These are phyloP conservation scores for Penicillium fuscoglaucum DNA, from an alignment of 2,329 filamentous ascomycete genomes.

Conservation along the genomic window DNA sequence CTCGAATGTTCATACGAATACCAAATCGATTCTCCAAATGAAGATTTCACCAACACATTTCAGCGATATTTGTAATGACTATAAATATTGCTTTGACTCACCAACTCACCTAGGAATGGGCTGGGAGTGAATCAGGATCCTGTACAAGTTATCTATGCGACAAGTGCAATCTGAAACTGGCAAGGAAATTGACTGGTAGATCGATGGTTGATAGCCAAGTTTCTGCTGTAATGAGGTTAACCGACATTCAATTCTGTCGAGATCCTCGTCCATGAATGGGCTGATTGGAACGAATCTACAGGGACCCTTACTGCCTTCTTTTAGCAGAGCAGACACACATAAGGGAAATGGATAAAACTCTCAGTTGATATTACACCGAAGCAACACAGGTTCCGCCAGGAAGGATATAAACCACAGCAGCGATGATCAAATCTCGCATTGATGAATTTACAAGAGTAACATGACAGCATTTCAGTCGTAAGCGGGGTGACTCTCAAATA, in stretches of 20 bases:
- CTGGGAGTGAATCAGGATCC: not conserved
- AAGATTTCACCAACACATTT: not conserved
- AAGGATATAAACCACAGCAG: not conserved
- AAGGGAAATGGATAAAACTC: not conserved
- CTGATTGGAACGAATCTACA: not conserved
- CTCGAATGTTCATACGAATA: not conserved
- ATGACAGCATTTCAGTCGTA: slow-evolving; percentile 16
- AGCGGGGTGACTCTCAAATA: slow-evolving; percentile 3
- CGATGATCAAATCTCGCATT: not conserved
- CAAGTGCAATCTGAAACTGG: not conserved
- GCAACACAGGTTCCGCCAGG: not conserved
- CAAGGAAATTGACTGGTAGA: not conserved
- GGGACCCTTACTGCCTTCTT: not conserved
- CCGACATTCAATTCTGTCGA: no score
- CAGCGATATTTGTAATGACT: not conserved
- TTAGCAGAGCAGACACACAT: not conserved
- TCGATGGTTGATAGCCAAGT: not conserved
- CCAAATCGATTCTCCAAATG: not conserved
- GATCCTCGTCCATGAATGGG: no score
- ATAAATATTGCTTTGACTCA: not conserved
- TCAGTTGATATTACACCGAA: not conserved
- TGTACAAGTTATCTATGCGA: not conserved
- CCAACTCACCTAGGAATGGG: no score
- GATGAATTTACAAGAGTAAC: slow-evolving; percentile 1
- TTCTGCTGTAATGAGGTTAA: not conserved